These are phyloP conservation scores for Umbilicus rupestris DNA, from an alignment of 164 flowering plant genomes.

Conservation along the genomic window DNA sequence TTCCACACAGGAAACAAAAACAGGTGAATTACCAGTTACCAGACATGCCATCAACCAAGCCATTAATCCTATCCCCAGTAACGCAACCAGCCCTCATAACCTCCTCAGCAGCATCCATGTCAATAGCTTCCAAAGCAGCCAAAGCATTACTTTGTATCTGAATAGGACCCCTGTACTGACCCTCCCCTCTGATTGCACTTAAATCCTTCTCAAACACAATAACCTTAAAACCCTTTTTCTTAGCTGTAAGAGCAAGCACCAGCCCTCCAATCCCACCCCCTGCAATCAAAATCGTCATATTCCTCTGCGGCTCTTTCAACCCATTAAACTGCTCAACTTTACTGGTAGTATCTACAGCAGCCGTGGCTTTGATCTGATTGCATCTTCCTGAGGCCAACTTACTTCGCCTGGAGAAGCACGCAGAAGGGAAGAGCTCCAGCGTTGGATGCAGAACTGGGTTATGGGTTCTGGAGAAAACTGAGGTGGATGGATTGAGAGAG, in stretches of 20 bases:
- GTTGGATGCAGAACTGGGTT: not conserved
- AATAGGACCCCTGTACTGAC: conserved; percentile 27
- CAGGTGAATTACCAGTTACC: conserved; percentile 21
- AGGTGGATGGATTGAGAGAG: conserved; percentile 2
- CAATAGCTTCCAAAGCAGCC: conserved; percentile 33
- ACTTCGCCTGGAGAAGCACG: not conserved
- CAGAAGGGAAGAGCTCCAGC: not conserved
- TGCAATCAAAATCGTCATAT: conserved; percentile 23
- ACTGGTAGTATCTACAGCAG: not conserved
- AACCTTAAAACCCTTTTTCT: conserved; percentile 25
- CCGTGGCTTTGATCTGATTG: not conserved
- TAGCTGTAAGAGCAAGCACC: conserved; percentile 27
- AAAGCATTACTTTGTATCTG: conserved; percentile 31
- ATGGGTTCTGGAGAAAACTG: conserved; percentile 3
- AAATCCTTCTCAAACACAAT: conserved; percentile 29
- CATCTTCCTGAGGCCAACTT: not conserved
- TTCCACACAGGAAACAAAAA: not conserved
- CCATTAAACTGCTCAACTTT: conserved; percentile 1
- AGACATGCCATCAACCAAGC: conserved; percentile 27
- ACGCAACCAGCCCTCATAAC: conserved; percentile 27
- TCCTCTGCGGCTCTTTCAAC: conserved; percentile 9
- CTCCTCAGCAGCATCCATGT: conserved; percentile 18
- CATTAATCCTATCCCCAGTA: conserved; percentile 31
- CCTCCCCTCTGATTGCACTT: conserved; percentile 34
- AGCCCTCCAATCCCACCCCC: conserved; percentile 35